phyloP scores from a whole-genome alignment of 2,329 filamentous ascomycete species.

The Penicillium sp. region DNA sequence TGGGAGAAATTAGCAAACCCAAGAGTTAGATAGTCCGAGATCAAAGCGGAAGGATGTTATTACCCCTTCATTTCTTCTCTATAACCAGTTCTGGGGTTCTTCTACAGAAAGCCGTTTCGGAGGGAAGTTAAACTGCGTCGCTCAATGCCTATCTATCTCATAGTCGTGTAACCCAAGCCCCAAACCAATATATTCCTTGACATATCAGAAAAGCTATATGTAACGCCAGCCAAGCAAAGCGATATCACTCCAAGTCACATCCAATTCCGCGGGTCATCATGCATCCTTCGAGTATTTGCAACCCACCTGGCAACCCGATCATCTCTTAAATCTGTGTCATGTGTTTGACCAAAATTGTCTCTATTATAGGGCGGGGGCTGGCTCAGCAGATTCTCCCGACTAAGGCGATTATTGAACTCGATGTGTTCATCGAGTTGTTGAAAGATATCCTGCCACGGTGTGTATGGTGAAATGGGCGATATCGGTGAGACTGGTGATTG shows the following conservation, averaged over 20 bases:
- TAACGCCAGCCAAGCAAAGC: not conserved
- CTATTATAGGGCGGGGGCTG: constrained; percentile 31
- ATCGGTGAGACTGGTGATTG: not conserved
- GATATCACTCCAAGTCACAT: not conserved
- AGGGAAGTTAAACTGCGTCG: not conserved
- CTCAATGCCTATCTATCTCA: not conserved
- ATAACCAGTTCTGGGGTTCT: not conserved
- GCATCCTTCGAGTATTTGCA: constrained; percentile 24
- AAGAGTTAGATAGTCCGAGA: not conserved
- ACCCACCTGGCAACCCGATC: constrained; percentile 24
- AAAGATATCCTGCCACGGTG: not conserved
- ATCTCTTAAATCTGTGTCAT: constrained; percentile 6
- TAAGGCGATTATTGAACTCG: not conserved
- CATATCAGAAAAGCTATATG: not conserved
- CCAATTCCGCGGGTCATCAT: not conserved
- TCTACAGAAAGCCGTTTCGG: too few relatives aligned
- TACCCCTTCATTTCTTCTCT: not conserved
- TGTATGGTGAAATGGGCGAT: not conserved
- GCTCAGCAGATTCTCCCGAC: constrained; percentile 4
- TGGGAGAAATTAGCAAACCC: not conserved
- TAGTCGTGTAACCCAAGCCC: not conserved
- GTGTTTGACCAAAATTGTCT: constrained; percentile 15
- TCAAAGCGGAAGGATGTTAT: not conserved
- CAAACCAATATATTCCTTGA: not conserved
- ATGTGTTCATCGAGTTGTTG: not conserved